These are phyloP conservation scores for Penicillium flavigenum DNA, from an alignment of 495 filamentous ascomycete genomes.

Conservation along the genomic window DNA sequence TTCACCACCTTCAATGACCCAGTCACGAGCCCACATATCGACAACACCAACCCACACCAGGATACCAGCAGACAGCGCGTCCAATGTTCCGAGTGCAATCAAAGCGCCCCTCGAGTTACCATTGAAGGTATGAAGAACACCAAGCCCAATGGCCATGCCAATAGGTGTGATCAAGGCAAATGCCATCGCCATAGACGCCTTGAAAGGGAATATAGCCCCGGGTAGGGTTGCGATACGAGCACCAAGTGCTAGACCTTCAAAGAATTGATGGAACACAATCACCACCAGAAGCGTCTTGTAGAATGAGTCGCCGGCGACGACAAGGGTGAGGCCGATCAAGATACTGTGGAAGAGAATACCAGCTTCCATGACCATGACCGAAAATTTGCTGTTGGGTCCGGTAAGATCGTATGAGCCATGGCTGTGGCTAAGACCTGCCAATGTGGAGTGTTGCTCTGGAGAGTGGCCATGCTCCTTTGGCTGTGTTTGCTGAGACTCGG, in stretches of 20 bases:
- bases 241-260: conserved; percentile 71
- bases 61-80: conserved; percentile 48
- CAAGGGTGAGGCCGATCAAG: conserved; percentile 38
- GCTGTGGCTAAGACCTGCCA: conserved; percentile 31
- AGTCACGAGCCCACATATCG: conserved; percentile 48
- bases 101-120: conserved; percentile 36
- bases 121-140: conserved; percentile 43
- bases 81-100: conserved; percentile 43
- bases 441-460: conserved; percentile 10
- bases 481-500: conserved; percentile 4
- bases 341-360: conserved; percentile 75
- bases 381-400: conserved; percentile 50
- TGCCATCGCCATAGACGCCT: conserved; percentile 35
- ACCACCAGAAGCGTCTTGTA: conserved; percentile 73
- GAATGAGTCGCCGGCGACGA: conserved; percentile 41
- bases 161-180: conserved; percentile 48
- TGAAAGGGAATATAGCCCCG: conserved; percentile 40
- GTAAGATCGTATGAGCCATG: conserved; percentile 32
- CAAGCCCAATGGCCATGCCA: conserved; percentile 48
- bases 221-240: conserved; percentile 71
- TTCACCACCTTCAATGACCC: conserved; percentile 45
- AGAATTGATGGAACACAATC: conserved; percentile 69
- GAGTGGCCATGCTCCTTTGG: conserved; percentile 8
- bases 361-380: conserved; percentile 62
- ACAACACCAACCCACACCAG: conserved; percentile 48